Base-by-base conservation (phyloP, 305 asterid genomes). In the Solanum hybrid region DNA sequence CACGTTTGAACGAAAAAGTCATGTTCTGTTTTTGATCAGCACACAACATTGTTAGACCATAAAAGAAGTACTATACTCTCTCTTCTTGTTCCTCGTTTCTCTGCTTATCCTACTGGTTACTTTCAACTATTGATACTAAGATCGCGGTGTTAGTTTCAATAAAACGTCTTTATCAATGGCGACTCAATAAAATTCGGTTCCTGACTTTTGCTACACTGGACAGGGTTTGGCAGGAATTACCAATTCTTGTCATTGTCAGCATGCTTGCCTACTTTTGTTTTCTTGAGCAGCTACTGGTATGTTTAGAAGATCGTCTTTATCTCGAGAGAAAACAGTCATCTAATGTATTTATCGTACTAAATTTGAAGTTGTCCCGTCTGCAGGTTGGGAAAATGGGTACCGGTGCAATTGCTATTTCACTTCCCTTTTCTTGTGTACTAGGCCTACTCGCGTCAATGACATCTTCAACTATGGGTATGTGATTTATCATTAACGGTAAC, bases 221-320 rank as follows among this genome's bases (percentile, higher is more conserved):
- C 96, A 97, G 99, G 93, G 95, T 97, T 89, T 97, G 98, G 98
- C 98, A 97, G 93, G 99, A 97, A 89, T 91, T 97, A 87, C 99
- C 99, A 2, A 94, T 96, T 89, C 98, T 96, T 77, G 98, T 96
- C 90, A 95, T 97, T 36, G 96, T 97, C 80, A 94, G 98, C 91
- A 97, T 97, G 99, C 96, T 96, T 33, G 98, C 97, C 90, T 97
- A 97, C 94, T 97, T 97, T 80, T 96, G 99, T 91, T 97, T 97
- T 83, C 98, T 97, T 26, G 99, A 97, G 97, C 99, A 96, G 92
- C 96, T 97, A 72, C 90, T 96, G 96, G 99, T 97, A 92, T 91
- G 97, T 90, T 78, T 5, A 36, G 15, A 39, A 37, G 14, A 57
- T 90, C 86, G 78, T 37, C 11, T 0, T n/a, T 26, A 32, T 20